Percentiles rank a stretch among this genome's conserved stretches.
Conservation (phyloP, 164 flowering plant genomes). For the Vitis rupestris region DNA sequence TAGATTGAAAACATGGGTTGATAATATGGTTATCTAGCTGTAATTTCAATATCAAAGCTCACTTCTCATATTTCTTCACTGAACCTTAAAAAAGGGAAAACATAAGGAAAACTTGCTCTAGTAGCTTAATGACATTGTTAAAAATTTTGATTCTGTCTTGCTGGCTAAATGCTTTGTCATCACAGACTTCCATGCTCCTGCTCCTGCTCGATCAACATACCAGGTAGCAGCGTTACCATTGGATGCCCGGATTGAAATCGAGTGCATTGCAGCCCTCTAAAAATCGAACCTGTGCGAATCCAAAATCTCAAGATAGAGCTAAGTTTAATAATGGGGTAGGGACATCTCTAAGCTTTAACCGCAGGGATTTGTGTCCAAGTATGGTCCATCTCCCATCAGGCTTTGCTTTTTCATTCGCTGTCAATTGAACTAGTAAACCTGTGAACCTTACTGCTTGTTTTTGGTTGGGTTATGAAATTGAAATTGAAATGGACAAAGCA, state of each 20-base stretch:
- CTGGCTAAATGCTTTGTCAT: conserved; percentile 10
- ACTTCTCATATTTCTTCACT: no score
- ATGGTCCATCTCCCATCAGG: not conserved
- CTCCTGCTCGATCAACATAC: conserved; percentile 90
- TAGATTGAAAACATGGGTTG: not conserved
- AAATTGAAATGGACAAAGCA: not conserved
- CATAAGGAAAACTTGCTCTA: no score
- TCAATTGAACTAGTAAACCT: not conserved
- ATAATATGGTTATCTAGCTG: no score
- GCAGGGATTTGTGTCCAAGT: not conserved
- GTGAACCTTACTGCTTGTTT: not conserved
- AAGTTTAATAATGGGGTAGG: conserved; percentile 1
- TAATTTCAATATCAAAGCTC: no score
- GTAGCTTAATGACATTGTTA: not conserved
- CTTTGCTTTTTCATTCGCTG: not conserved
- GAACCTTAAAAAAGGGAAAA: no score
- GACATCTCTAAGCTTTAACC: not conserved
- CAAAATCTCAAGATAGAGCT: not conserved
- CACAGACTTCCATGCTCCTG: conserved; percentile 79
- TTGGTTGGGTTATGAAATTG: not conserved
- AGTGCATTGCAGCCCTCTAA: conserved; percentile 83
- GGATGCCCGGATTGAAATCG: conserved; percentile 89
- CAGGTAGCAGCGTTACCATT: conserved; percentile 88
- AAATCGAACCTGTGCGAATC: not conserved
- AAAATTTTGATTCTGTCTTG: not conserved